These are phyloP conservation scores for Knufia fluminis DNA, from an alignment of 2,329 filamentous ascomycete genomes.

Conservation along the genomic window DNA sequence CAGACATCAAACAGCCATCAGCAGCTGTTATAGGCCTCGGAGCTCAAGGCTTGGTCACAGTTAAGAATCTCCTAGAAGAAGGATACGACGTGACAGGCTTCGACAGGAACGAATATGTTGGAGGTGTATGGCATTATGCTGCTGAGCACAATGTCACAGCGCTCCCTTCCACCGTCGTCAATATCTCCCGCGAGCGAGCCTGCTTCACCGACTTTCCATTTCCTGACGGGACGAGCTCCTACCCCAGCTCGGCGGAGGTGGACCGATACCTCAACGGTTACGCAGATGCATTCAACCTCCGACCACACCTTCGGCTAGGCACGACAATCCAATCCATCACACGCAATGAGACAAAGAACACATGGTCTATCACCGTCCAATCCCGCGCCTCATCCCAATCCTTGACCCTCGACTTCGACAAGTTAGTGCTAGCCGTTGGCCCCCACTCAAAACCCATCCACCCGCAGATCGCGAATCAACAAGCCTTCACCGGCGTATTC, in stretches of 20 bases:
- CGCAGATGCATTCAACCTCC: slow-evolving; percentile 15
- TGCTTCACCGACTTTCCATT: slow-evolving; percentile 21
- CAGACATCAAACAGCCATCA: background rate
- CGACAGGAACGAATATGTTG: slow-evolving; percentile 34
- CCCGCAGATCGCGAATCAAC: slow-evolving; percentile 16
- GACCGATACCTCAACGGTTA: slow-evolving; percentile 18
- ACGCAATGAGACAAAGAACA: slow-evolving; percentile 11
- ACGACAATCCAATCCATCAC: slow-evolving; percentile 11
- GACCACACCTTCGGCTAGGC: slow-evolving; percentile 11
- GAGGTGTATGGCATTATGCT: slow-evolving; percentile 39
- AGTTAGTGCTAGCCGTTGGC: slow-evolving; percentile 29
- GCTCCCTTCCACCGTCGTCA: slow-evolving; percentile 12
- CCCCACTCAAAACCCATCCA: slow-evolving; percentile 17
- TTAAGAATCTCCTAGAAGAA: slow-evolving; percentile 39
- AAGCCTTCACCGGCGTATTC: slow-evolving; percentile 21
- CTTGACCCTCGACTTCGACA: slow-evolving; percentile 24
- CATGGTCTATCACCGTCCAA: slow-evolving; percentile 15
- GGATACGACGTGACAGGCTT: slow-evolving; percentile 39
- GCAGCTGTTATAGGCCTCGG: slow-evolving; percentile 9
- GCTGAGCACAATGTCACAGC: slow-evolving; percentile 22
- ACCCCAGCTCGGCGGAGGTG: slow-evolving; percentile 12
- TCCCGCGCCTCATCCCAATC: background rate
- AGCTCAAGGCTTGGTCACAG: slow-evolving; percentile 31
- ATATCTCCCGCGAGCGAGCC: slow-evolving; percentile 14
- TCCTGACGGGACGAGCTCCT: slow-evolving; percentile 12